Evolutionary conservation across 495 filamentous ascomycete genomes (phyloP).

Genomic region (Xylaria telfairii): DNA sequence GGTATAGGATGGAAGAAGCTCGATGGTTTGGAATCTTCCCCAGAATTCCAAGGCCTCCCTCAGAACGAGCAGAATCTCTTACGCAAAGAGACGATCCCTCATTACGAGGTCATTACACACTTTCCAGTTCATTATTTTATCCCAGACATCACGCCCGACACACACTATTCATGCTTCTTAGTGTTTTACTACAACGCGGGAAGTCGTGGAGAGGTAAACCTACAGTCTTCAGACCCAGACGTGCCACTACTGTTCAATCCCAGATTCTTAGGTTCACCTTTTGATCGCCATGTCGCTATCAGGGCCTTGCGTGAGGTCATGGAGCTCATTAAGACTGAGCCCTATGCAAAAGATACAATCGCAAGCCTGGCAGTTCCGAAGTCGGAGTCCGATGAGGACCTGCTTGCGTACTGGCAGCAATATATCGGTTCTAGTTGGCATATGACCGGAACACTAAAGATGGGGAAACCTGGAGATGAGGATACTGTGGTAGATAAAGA

Average conservation of each 20-base stretch:
- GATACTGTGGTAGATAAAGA: slow-evolving; percentile 61
- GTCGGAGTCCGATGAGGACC: slow-evolving; percentile 62
- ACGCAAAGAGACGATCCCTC: slow-evolving; percentile 50
- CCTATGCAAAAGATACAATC: slow-evolving; percentile 55
- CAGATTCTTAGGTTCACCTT: slow-evolving; percentile 60
- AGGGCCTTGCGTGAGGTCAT: slow-evolving; percentile 58
- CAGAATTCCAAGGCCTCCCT: slow-evolving; percentile 55
- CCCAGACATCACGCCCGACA: slow-evolving; percentile 36
- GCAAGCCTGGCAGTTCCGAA: slow-evolving; percentile 49
- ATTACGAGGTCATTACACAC: slow-evolving; percentile 46
- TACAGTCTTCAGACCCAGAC: slow-evolving; percentile 61
- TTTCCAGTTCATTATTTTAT: slow-evolving; percentile 55
- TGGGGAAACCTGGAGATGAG: slow-evolving; percentile 58
- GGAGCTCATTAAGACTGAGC: slow-evolving; percentile 50
- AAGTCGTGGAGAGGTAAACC: slow-evolving; percentile 55
- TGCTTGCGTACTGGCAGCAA: slow-evolving; percentile 55
- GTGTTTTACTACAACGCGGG: slow-evolving; percentile 47
- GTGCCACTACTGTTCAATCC: slow-evolving; percentile 65
- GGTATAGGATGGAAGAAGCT: slow-evolving; percentile 63
- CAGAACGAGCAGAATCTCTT: slow-evolving; percentile 46
- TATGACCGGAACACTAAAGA: slow-evolving; percentile 67
- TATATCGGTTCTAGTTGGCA: slow-evolving; percentile 56
- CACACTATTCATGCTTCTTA: slow-evolving; percentile 39
- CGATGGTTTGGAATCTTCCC: slow-evolving; percentile 39
- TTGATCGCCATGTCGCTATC: slow-evolving; percentile 61